Evolutionary conservation across 2,329 filamentous ascomycete genomes (phyloP).

Genomic region (Ophiostoma piceae): DNA sequence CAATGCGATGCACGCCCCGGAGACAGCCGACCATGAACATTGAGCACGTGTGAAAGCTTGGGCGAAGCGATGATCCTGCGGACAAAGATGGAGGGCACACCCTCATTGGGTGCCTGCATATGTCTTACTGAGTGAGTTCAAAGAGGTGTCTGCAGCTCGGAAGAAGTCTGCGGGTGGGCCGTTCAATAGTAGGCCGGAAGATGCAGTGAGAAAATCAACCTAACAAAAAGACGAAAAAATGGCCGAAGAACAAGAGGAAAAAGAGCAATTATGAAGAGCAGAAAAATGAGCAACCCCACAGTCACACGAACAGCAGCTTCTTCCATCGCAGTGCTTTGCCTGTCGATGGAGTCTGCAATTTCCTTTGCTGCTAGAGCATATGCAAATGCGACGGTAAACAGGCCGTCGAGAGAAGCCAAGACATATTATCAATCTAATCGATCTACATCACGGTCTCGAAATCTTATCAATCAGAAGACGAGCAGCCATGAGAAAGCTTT

Average conservation of each 20-base stretch:
- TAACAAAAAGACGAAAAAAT: too few species aligned
- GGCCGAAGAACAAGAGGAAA: too few species aligned
- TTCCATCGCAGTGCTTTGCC: not conserved
- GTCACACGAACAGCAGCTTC: not conserved
- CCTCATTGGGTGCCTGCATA: not conserved
- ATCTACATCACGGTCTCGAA: not conserved
- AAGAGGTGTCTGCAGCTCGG: too few species aligned
- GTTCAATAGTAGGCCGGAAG: not conserved
- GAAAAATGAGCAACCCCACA: not conserved
- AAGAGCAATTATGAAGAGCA: too few species aligned
- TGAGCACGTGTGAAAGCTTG: not conserved
- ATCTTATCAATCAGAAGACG: not conserved
- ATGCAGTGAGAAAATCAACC: not conserved
- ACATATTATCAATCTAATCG: not conserved
- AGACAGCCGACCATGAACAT: not conserved
- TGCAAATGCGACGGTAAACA: not conserved
- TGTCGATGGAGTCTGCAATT: not conserved
- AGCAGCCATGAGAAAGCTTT: not conserved
- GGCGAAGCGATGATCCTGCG: not conserved
- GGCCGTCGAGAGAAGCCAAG: not conserved
- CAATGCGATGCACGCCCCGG: not conserved
- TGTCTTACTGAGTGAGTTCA: too few species aligned
- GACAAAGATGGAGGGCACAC: not conserved
- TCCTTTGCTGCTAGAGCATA: not conserved
- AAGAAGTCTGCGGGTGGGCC: too few species aligned